Percentiles rank a stretch among this genome's conserved stretches.
Conservation (phyloP, 345 rosid genomes). For the Euphorbia lathyris region DNA sequence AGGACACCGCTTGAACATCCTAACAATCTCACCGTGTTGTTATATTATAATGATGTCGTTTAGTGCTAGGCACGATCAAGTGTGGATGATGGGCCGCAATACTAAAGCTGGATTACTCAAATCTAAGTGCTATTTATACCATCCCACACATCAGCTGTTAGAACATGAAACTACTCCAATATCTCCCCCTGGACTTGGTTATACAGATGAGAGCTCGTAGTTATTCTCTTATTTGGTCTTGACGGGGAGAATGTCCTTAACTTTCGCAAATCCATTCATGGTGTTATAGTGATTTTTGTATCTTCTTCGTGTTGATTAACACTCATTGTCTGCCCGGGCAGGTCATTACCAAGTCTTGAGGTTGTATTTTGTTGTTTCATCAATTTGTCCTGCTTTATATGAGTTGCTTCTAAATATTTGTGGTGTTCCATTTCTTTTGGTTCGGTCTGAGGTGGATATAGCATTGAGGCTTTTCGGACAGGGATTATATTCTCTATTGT, state of each 20-base stretch:
- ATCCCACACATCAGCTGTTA: constrained; percentile 24
- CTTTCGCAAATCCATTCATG: neutral
- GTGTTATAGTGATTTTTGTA: constrained; percentile 10
- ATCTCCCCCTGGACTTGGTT: constrained; percentile 17
- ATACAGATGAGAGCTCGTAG: constrained; percentile 15
- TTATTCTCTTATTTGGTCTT: constrained; percentile 13
- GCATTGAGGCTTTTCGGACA: constrained; percentile 22
- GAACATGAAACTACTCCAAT: constrained; percentile 14
- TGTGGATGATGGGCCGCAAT: constrained; percentile 37
- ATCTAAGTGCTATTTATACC: constrained; percentile 30
- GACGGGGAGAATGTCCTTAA: neutral
- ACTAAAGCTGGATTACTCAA: constrained; percentile 41
- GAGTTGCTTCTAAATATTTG: constrained; percentile 22
- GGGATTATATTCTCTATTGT: constrained; percentile 23
- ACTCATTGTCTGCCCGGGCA: constrained; percentile 19
- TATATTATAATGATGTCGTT: constrained; percentile 24
- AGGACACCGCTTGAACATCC: constrained; percentile 27
- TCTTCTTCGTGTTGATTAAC: constrained; percentile 15
- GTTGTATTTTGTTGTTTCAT: constrained; percentile 6
- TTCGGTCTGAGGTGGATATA: constrained; percentile 26
- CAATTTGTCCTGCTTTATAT: constrained; percentile 11
- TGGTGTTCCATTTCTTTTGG: constrained; percentile 17
- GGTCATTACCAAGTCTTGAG: constrained; percentile 10
- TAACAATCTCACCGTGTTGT: constrained; percentile 12
- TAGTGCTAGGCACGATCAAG: constrained; percentile 26